Evolutionary conservation across 139 green algal genomes (phyloP).

Genomic region (Chlamydomonas incerta): DNA sequence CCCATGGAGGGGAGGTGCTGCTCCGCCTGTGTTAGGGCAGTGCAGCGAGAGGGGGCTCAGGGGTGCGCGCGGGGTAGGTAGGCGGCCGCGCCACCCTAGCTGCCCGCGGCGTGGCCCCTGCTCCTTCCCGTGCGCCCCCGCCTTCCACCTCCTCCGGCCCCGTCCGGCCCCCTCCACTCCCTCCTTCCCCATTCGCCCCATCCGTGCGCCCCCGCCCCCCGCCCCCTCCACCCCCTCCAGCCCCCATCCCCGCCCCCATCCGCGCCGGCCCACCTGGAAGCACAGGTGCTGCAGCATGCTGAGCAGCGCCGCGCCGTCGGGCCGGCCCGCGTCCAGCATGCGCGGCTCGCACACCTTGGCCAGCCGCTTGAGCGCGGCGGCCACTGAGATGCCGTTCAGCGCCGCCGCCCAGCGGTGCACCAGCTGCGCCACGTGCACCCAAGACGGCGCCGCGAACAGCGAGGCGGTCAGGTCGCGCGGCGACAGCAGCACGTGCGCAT

Average conservation of each 20-base stretch:
- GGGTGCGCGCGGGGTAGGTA: too few species aligned
- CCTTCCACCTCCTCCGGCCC: too few species aligned
- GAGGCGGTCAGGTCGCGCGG: conserved; percentile 5
- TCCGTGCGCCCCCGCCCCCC: too few species aligned
- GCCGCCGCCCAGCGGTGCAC: conserved; percentile 14
- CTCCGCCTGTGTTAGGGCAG: neutral
- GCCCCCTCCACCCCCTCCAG: neutral
- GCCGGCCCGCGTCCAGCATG: conserved; percentile 1
- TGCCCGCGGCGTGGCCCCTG: too few species aligned
- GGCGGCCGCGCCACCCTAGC: too few species aligned
- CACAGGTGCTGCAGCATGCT: conserved; percentile 35
- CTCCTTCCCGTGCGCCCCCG: too few species aligned
- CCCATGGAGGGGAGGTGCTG: conserved; percentile 22
- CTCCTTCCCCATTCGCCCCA: too few species aligned
- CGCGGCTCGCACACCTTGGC: conserved; percentile 1
- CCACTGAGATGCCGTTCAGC: conserved; percentile 1
- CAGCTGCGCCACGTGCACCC: conserved; percentile 30
- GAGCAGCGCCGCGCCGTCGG: neutral
- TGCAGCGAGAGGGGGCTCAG: neutral
- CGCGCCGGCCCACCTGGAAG: conserved; percentile 36
- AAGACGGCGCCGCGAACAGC: conserved; percentile 6
- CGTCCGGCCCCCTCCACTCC: too few species aligned
- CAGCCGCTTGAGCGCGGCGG: conserved; percentile 1
- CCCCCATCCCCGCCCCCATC: too few species aligned
- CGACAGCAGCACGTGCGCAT: neutral